Conservation (phyloP, 805 yeast genomes). For the Ogataea saltuana region DNA sequence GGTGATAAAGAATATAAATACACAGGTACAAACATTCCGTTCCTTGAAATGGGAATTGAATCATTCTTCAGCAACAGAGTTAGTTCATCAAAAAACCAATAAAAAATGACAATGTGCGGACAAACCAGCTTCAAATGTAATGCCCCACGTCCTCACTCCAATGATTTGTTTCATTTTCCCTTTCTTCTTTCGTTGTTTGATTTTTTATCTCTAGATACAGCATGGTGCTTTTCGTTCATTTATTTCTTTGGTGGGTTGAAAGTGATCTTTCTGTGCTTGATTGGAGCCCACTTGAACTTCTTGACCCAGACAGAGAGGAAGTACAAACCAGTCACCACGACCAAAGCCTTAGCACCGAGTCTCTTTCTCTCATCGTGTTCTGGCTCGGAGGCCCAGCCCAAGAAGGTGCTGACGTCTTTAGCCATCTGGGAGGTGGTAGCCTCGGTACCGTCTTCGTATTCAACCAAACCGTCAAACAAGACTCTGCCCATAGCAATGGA, state of each 20-base stretch:
- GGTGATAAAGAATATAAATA: constrained; percentile 11
- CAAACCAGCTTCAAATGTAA: neutral
- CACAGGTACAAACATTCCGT: constrained; percentile 10
- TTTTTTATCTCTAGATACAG: constrained; percentile 11
- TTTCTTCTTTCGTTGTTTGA: constrained; percentile 8
- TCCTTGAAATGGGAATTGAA: neutral
- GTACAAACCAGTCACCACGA: constrained; percentile 76
- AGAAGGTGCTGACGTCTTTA: constrained; percentile 92
- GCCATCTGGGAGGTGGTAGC: constrained; percentile 99
- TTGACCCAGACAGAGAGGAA: constrained; percentile 86
- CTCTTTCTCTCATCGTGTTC: constrained; percentile 98
- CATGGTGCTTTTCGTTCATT: constrained; percentile 16
- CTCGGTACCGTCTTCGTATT: constrained; percentile 98
- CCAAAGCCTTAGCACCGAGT: constrained; percentile 89
- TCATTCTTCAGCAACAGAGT: constrained; percentile 4
- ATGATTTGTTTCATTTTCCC: constrained; percentile 2
- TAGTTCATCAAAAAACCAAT: constrained; percentile 3
- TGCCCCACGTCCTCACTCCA: constrained; percentile 1
- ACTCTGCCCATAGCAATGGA: constrained; percentile 99
- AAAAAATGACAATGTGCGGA: constrained; percentile 3
- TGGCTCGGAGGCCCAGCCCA: constrained; percentile 98
- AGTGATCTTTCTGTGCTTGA: constrained; percentile 91
- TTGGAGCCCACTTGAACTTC: constrained; percentile 97
- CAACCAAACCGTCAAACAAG: constrained; percentile 94
- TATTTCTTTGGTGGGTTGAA: constrained; percentile 88